Evolutionary conservation across 352 stramenopile species (phyloP).

Genomic region (Phytophthora pinifolia): DNA sequence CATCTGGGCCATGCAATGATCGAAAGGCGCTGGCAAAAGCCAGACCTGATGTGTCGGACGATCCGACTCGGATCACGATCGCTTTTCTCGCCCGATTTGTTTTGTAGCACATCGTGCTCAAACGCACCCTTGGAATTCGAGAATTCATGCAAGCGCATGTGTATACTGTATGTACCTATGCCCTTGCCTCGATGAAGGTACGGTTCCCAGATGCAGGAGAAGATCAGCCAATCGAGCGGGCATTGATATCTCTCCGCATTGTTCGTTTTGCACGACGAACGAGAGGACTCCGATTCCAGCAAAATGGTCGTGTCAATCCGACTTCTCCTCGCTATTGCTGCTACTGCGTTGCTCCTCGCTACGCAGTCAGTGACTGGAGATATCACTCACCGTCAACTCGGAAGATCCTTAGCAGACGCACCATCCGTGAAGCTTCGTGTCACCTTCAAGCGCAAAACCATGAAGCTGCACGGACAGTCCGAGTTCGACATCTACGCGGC

Average conservation of each 20-base stretch:
- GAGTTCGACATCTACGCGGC: slow-evolving; percentile 33
- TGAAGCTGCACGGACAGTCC: slow-evolving; percentile 28
- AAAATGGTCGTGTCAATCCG: neutral
- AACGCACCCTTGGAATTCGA: no score
- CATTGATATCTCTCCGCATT: neutral
- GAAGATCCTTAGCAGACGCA: slow-evolving; percentile 9
- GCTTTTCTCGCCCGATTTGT: no score
- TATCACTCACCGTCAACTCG: neutral
- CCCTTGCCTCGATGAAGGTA: no score
- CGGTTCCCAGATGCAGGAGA: no score
- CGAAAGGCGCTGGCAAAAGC: no score
- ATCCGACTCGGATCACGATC: no score
- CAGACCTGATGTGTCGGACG: no score
- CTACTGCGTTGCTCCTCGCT: neutral
- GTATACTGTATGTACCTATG: no score
- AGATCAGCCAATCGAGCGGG: no score
- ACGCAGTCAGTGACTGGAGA: neutral
- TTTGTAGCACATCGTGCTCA: no score
- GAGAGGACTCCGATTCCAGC: neutral
- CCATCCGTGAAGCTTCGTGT: slow-evolving; percentile 33
- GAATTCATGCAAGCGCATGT: no score
- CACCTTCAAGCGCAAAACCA: slow-evolving; percentile 28
- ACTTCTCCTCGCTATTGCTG: neutral
- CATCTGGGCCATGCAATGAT: no score
- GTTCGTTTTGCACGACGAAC: neutral